A percentile compares a stretch with the other conserved stretches of the same genome.
phyloP scores from a whole-genome alignment of 441 rosid genomes.

The Mallotus repandus region DNA sequence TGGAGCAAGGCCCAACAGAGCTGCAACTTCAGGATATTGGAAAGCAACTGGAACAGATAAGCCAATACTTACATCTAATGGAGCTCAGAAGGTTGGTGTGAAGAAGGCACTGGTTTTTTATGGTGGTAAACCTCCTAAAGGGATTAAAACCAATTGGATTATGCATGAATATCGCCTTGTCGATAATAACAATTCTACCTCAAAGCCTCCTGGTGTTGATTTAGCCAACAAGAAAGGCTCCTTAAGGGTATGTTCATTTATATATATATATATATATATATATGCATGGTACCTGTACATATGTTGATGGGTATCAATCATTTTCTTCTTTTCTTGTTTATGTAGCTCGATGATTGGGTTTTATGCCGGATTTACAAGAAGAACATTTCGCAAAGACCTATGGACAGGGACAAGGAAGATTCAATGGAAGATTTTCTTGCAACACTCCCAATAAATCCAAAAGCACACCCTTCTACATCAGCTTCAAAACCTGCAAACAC shows the following conservation, averaged over 20 bases:
- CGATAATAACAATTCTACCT: conserved; percentile 29
- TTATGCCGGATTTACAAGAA: conserved; percentile 86
- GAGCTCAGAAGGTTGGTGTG: conserved; percentile 76
- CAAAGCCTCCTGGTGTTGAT: conserved; percentile 45
- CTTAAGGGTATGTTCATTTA: conserved; percentile 49
- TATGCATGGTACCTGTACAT: no score
- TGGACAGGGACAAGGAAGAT: conserved; percentile 49
- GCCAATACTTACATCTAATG: conserved; percentile 61
- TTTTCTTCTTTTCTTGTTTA: background rate
- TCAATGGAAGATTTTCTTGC: conserved; percentile 53
- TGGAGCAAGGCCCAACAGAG: conserved; percentile 87
- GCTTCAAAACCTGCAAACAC: conserved; percentile 23
- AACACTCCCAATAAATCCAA: conserved; percentile 22
- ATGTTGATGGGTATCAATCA: no score
- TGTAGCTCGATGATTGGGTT: conserved; percentile 88
- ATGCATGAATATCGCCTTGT: conserved; percentile 92
- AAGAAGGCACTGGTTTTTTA: conserved; percentile 90
- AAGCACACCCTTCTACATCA: conserved; percentile 7
- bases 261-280: no score
- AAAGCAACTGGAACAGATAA: conserved; percentile 95
- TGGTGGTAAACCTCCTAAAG: conserved; percentile 91
- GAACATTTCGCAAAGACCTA: conserved; percentile 55
- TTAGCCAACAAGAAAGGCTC: conserved; percentile 56
- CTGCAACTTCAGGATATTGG: conserved; percentile 97
- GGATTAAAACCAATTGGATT: conserved; percentile 87